phyloP scores from a whole-genome alignment of 768 basidiomycete species.

The Fistulinella prunicolor region DNA sequence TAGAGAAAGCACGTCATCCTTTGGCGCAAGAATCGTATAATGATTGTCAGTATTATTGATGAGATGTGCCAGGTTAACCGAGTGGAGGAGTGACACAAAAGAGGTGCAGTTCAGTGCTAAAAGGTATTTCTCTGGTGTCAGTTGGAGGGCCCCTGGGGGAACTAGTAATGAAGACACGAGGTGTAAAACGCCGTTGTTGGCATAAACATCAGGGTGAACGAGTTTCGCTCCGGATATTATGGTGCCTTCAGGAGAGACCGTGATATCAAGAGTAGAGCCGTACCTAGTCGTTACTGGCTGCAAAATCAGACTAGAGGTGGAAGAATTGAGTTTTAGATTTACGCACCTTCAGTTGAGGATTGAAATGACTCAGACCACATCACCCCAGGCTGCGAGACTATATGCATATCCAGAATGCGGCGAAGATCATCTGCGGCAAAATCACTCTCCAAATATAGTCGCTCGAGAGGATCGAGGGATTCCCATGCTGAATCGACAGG shows the following conservation, averaged over 20 bases:
- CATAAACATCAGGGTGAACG: conserved; percentile 80
- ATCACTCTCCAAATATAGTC: conserved; percentile 83
- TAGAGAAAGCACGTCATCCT: conserved; percentile 75
- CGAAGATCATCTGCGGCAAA: conserved; percentile 79
- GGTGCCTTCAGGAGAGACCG: conserved; percentile 51
- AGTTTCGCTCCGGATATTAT: conserved; percentile 58
- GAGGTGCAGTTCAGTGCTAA: conserved; percentile 87
- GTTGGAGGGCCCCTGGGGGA: conserved; percentile 66
- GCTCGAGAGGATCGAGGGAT: conserved; percentile 71
- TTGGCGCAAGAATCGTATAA: conserved; percentile 90
- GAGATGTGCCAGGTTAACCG: conserved; percentile 67
- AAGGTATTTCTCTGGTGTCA: conserved; percentile 95
- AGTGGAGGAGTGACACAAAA: conserved; percentile 86
- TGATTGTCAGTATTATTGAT: conserved; percentile 66
- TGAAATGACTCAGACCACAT: conserved; percentile 65
- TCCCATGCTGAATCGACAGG: conserved; percentile 85
- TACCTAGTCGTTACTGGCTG: conserved; percentile 66
- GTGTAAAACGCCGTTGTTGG: conserved; percentile 93
- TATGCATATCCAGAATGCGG: conserved; percentile 76
- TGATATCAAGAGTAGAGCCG: conserved; percentile 63
- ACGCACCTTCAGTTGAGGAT: conserved; percentile 52
- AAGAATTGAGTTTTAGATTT: neutral
- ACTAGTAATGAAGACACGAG: conserved; percentile 81
- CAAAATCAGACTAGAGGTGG: conserved; percentile 15
- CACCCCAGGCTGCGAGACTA: conserved; percentile 57